A percentile compares a stretch with the other conserved stretches of the same genome.
These are phyloP conservation scores for Colletotrichum sp. DNA, from an alignment of 2,329 filamentous ascomycete species.

Conservation along the genomic window DNA sequence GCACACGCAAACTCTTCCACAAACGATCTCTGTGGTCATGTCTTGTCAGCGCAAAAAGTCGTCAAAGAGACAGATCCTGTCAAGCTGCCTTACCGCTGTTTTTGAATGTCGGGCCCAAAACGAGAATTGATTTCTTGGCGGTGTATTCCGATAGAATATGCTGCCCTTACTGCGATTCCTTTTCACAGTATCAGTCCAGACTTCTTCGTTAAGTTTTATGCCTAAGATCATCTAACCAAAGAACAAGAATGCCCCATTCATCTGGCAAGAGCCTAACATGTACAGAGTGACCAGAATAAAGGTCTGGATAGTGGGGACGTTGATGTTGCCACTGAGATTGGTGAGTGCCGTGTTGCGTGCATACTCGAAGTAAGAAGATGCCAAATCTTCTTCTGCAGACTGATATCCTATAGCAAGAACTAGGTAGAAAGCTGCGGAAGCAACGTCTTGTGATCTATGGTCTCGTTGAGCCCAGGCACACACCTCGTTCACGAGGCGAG, in stretches of 20 bases:
- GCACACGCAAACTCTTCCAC: slow-evolving; percentile 58
- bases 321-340: slow-evolving; percentile 50
- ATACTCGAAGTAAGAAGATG: slow-evolving; percentile 54
- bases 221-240: slow-evolving; percentile 38
- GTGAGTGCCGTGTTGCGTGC: slow-evolving; percentile 50
- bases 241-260: slow-evolving; percentile 59
- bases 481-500: slow-evolving; percentile 43
- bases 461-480: slow-evolving; percentile 43
- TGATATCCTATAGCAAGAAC: slow-evolving; percentile 56
- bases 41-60: not conserved
- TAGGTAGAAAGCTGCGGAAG: slow-evolving; percentile 48
- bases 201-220: not conserved
- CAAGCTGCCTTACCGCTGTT: slow-evolving; percentile 34
- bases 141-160: slow-evolving; percentile 59
- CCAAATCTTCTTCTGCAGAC: slow-evolving; percentile 42
- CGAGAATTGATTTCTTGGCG: slow-evolving; percentile 58
- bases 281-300: slow-evolving; percentile 58
- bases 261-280: slow-evolving; percentile 60
- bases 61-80: not conserved
- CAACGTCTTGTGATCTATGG: slow-evolving; percentile 38
- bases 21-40: slow-evolving; percentile 42
- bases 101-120: slow-evolving; percentile 48
- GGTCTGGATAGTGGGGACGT: slow-evolving; percentile 54
- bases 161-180: slow-evolving; percentile 55
- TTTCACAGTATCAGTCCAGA: not conserved